Base-by-base conservation (phyloP, 768 basidiomycete species). In the Nidularia sp. region DNA sequence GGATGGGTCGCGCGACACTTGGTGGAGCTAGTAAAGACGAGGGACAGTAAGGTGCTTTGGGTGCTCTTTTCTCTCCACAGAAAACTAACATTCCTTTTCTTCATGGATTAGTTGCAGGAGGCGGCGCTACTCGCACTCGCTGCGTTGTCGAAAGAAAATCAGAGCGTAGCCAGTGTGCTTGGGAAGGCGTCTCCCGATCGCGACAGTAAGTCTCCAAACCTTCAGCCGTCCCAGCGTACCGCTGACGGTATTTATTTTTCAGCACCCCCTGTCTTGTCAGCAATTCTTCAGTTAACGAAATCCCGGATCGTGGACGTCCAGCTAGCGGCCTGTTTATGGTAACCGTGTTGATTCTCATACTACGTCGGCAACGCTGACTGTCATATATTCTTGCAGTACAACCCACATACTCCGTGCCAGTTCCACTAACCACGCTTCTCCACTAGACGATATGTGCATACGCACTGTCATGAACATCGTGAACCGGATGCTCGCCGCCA, bases 311-410 rank as follows among this genome's bases (percentile, higher is more conserved):
- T 74, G 1, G 83, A 86, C 15, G 77, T 86, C 7, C 87, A 90
- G 55, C 66, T 91, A 1, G 83, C 86, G 1, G 86, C 88, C 0
- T 83, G 83, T 58, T 61, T 88, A 12, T 90, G 88, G 88, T 87
- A 25, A 25, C 25, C 25, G 61, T 46, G 71, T 45, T 6, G 41
- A 0, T 45, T 31, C 25, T n/a, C 31, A 31, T 15, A 18, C 13
- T 51, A 12, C 32, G 13, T 29, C 55, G 39, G 18, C 1, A 45
- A 18, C 48, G 45, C 31, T 10, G 33, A 45, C 46, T 7, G 25
- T 25, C 25, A 41, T 55, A 35, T 39, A 13, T 34, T 7, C 18
- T 29, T 13, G 10, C 55, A 88, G 87, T 45, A 79, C 81, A 5
- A 83, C 85, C 0, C 76, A 80, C 56, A 77, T 85, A 50, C 68